Conservation (phyloP, 805 yeast species). For the Candida odintsovae region DNA sequence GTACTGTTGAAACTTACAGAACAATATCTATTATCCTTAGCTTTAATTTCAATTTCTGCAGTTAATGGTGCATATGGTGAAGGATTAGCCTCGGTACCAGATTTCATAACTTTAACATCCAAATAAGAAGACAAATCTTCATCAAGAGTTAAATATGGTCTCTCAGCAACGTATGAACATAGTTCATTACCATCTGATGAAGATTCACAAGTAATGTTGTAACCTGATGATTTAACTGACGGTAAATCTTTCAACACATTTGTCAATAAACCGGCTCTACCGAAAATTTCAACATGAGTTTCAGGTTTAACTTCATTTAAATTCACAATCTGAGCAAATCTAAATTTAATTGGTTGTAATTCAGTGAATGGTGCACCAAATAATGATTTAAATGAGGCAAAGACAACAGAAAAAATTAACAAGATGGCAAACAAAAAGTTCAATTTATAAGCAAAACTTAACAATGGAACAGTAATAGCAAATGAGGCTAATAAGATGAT, state of each 20-base stretch:
- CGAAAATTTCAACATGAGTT: slow-evolving; percentile 41
- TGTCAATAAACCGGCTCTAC: slow-evolving; percentile 43
- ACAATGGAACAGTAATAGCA: slow-evolving; percentile 40
- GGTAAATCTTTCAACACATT: slow-evolving; percentile 58
- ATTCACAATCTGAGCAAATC: slow-evolving; percentile 61
- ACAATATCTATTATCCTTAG: slow-evolving; percentile 61
- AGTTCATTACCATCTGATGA: slow-evolving; percentile 41
- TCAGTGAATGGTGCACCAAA: slow-evolving; percentile 53
- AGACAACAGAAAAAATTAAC: slow-evolving; percentile 32
- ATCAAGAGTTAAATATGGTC: slow-evolving; percentile 38
- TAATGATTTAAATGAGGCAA: slow-evolving; percentile 34
- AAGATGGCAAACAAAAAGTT: slow-evolving; percentile 43
- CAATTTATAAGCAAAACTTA: slow-evolving; percentile 67
- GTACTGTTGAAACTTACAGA: slow-evolving; percentile 51
- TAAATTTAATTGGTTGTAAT: slow-evolving; percentile 60
- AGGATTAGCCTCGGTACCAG: slow-evolving; percentile 38
- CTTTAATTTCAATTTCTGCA: slow-evolving; percentile 56
- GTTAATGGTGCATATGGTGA: slow-evolving; percentile 59
- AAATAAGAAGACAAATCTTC: slow-evolving; percentile 39
- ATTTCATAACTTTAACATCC: slow-evolving; percentile 42
- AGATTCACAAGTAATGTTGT: slow-evolving; percentile 29
- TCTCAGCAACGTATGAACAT: slow-evolving; percentile 46
- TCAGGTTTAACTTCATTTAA: slow-evolving; percentile 24
- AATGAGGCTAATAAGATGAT: slow-evolving; percentile 31
- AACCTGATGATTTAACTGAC: slow-evolving; percentile 38